Base-by-base conservation (phyloP, 208 protist genomes). In the Leishmania mexicana region DNA sequence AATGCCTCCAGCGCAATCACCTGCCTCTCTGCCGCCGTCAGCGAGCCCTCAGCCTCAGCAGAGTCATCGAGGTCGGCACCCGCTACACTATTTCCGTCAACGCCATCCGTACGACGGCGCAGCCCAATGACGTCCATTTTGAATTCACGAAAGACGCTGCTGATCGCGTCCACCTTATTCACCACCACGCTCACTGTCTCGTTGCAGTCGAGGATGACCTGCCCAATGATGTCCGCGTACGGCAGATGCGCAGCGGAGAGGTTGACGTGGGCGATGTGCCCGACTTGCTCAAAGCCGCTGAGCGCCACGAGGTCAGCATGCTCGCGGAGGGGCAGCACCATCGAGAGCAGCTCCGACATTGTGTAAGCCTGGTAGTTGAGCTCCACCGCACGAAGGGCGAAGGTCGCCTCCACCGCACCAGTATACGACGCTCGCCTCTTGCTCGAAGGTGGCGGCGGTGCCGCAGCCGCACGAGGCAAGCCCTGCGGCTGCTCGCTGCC, bases 231-330 rank as follows among this genome's bases (percentile, higher is more conserved):
- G 21, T 86, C 28, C 4, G 92, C 91, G 87, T 98, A 99, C 31
- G 96, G 97, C 58, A 99, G 74, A 68, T 99, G 95, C 17, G 94
- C 88, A 5, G 94, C 85, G 28, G 91, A 95, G 0, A 99, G 93
- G 88, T 99, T 99, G 21, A 99, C 81, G 84, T 99, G 99, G 1
- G 99, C 99, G 60, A 99, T 99, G 88, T 99, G 99, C 28, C 98
- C 96, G 31, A 98, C 90, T 83, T 96, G 91, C 82, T 98, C 95
- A 76, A 98, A 97, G 24, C 93, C 90, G 77, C 91, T 96, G 24
- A 96, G 85, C 49, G 87, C 86, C 45, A 90, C 86, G 5, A 93
- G 53, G 24, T 77, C 80, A 15, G 54, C 35, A 6, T 83, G 54
- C 42, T 75, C 80, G 24, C 60, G 17, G 49, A 84, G 47, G 35